These are phyloP conservation scores for Stachybotrys chlorohalonatus DNA, from an alignment of 2,329 filamentous ascomycete species.

Conservation along the genomic window DNA sequence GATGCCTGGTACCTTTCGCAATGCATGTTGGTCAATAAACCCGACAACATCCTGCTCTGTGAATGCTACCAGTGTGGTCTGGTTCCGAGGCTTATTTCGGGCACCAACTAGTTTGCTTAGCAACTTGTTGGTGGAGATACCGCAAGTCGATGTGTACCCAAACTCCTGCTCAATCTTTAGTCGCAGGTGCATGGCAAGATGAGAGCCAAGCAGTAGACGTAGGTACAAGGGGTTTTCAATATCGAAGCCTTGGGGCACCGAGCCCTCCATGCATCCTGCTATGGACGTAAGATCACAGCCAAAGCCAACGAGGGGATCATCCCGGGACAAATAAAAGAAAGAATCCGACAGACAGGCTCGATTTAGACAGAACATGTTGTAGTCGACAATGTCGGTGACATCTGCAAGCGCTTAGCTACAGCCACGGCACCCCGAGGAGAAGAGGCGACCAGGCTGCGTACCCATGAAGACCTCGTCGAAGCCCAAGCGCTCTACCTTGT, in stretches of 20 bases:
- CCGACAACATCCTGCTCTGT: conserved; percentile 43
- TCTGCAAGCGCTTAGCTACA: conserved; percentile 39
- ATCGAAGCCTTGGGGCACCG: conserved; percentile 9
- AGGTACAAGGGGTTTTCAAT: conserved; percentile 34
- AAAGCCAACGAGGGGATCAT: conserved; percentile 75
- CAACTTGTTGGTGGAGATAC: conserved; percentile 80
- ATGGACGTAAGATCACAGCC: conserved; percentile 61
- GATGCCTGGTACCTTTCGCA: conserved; percentile 78
- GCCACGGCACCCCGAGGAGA: background rate
- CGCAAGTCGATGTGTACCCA: conserved; percentile 81
- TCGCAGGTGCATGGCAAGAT: conserved; percentile 69
- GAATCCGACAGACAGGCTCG: conserved; percentile 52
- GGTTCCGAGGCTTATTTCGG: conserved; percentile 76
- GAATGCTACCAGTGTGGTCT: conserved; percentile 73
- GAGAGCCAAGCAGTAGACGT: conserved; percentile 67
- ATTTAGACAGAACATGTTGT: conserved; percentile 69
- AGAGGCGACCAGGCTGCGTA: conserved; percentile 10
- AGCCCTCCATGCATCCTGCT: conserved; percentile 48
- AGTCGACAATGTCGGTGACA: conserved; percentile 76
- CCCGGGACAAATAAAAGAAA: conserved; percentile 69
- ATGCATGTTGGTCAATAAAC: conserved; percentile 69
- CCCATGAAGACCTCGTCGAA: conserved; percentile 73
- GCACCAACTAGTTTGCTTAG: conserved; percentile 79
- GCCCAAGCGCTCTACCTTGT: conserved; percentile 70
- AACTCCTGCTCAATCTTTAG: conserved; percentile 62